Evolutionary conservation across 1,139 yeast species (phyloP), one percentile per base, ranked within the genome.

Genomic region (Hyphopichia buzzinii): DNA sequence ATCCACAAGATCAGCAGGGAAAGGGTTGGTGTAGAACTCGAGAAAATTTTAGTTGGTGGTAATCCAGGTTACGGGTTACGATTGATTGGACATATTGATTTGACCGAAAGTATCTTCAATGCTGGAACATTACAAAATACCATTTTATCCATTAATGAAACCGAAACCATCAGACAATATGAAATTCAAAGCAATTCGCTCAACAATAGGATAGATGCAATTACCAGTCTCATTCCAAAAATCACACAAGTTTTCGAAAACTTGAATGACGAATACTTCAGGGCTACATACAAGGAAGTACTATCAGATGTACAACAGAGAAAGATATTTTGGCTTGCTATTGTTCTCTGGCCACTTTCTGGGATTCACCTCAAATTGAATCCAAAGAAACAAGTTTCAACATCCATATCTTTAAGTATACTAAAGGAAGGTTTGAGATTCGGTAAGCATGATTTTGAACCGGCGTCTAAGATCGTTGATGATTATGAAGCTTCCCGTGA

Each of bases 11-110:
- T 94, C 35, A 85, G 96, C 41, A 72, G 94, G 37, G 98, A 92
- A 58, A 73, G 99, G 46, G 82, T 94, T 11, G 97, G 97, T 3
- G 81, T 79, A 11, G 99, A 94, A 51, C 59, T 90, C 35, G 80
- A 74, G 34, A 94, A 94, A 58, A 84, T 84, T 28, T 63, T 90
- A 28, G 60, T 62, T n/a, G 79, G 94, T 17, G 51, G 57, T 4
- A 72, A 82, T 46, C 87, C 95, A 0, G 63, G 72, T 0, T 72
- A 77, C 42, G 96, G 94, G 0, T 61, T 89, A 34, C 61, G 68
- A 15, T 58, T 85, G 39, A 69, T 90, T 27, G 74, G 74, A 30
- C 63, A 70, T 32, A 75, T 79, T 10, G 69, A 71, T 1, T 67
- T 88, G 29, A 77, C 74, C 29, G 69, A 74, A 26, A 69, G 78